Evolutionary conservation across 2,329 filamentous ascomycete genomes (phyloP), one percentile per base, ranked within the genome.

Genomic region (Zasmidium cellare): DNA sequence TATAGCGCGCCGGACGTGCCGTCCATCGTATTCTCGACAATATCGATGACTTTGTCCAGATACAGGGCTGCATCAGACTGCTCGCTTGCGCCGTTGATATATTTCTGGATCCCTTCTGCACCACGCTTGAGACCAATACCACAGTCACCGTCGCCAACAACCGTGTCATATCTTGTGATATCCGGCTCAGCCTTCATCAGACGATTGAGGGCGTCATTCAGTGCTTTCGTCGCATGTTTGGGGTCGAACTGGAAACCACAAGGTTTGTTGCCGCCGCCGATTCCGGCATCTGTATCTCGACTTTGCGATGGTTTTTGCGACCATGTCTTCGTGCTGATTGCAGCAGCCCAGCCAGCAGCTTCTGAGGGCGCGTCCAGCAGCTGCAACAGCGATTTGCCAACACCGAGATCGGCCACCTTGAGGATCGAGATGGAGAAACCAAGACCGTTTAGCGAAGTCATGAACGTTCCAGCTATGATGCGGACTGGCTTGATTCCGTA

Each of bases 91-190:
- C 82, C 78, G 7, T 77, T 80, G 22, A 81, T 71, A 66, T 76
- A 73, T 24, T 74, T 68, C 28, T 79, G 71, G 48, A 81, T 75
- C 18, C 65, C 85, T 80, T 96, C 88, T n/a, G 92, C 91, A 50
- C 92, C 92, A 61, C 91, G 86, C 78, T 91, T 91, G 60, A 96
- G 79, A 3, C 91, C 91, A 57, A 91, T 90, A 9, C 92, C 92
- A 69, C 92, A 96, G 75, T 96, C 92, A 48, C 92, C 92, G 70
- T 96, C 92, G 45, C 92, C 92, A 22, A 96, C 91, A 12, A 94
- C 85, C 0, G 91, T 96, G 69, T 90, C 87, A 69, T 82, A 90
- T 55, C 77, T 82, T 11, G 87, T 90, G 55, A 90, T 78, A 45
- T 87, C 81, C 9, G 85, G 81, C 68, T 90, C 87, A 1, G 81